Evolutionary conservation across 2,329 filamentous ascomycete species (phyloP).

Genomic region (Calycina herbarum): DNA sequence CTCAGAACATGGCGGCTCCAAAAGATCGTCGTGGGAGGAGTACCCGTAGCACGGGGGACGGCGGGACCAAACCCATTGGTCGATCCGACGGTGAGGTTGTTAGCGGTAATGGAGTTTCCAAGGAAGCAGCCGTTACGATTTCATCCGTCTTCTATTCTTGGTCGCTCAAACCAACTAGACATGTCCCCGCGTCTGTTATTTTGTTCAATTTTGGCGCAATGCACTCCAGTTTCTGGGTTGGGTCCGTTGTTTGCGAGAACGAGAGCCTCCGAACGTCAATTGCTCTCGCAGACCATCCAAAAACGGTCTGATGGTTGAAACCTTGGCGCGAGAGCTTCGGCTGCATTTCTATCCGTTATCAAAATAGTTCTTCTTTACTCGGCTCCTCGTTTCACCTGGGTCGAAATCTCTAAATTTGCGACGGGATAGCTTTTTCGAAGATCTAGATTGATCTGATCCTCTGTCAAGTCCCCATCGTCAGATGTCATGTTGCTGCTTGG

Average conservation of each 20-base stretch:
- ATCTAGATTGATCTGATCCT: slow-evolving; percentile 6
- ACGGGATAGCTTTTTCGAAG: background rate
- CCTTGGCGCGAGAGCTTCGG: slow-evolving; percentile 4
- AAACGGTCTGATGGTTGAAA: slow-evolving; percentile 6
- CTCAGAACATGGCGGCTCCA: background rate
- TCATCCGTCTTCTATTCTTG: slow-evolving; percentile 18
- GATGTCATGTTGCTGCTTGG: background rate
- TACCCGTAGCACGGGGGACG: background rate
- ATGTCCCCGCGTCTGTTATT: background rate
- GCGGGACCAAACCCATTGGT: background rate
- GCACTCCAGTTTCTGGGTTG: background rate
- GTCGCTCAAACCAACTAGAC: background rate
- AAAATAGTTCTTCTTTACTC: slow-evolving; percentile 5
- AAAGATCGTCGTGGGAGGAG: background rate
- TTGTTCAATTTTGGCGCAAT: background rate
- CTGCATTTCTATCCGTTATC: background rate
- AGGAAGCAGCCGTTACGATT: slow-evolving; percentile 12
- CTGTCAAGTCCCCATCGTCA: background rate
- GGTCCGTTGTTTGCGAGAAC: background rate
- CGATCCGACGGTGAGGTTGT: background rate
- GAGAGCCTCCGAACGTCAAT: slow-evolving; percentile 4
- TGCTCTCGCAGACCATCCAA: background rate
- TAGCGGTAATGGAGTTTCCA: background rate
- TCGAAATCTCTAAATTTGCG: slow-evolving; percentile 1
- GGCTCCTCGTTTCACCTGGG: slow-evolving; percentile 4